A percentile compares a stretch with the other conserved stretches of the same genome.
These are phyloP conservation scores for Chrysanthemum makinoi DNA, from an alignment of 129 eudicot genomes.

Conservation along the genomic window DNA sequence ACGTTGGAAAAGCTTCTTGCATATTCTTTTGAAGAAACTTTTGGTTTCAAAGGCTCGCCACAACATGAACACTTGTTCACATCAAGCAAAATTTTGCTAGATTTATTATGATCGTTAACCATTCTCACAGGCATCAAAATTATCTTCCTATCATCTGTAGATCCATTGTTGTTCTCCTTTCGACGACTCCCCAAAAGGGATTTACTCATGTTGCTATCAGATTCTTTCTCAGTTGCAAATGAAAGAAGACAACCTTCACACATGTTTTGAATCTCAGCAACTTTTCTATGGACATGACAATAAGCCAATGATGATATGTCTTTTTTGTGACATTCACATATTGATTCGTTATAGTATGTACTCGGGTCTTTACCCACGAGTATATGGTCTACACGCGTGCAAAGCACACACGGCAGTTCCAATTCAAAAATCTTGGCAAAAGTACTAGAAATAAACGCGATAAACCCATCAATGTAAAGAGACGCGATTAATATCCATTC, in stretches of 20 bases:
- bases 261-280: conserved; percentile 71
- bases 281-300: conserved; percentile 75
- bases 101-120: conserved; percentile 8
- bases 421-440: conserved; percentile 65
- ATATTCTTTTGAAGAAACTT: conserved; percentile 29
- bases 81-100: conserved; percentile 17
- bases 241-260: conserved; percentile 90
- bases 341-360: conserved; percentile 58
- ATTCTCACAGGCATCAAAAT: conserved; percentile 29
- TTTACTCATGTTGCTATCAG: conserved; percentile 38
- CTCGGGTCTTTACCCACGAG: conserved; percentile 36
- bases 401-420: conserved; percentile 74
- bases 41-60: conserved; percentile 62
- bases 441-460: conserved; percentile 50
- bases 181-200: conserved; percentile 44
- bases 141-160: conserved; percentile 37
- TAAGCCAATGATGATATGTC: conserved; percentile 83
- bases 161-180: conserved; percentile 43
- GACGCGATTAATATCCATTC: conserved; percentile 73
- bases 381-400: conserved; percentile 76
- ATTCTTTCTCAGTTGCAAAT: conserved; percentile 63
- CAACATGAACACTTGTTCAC: conserved; percentile 63
- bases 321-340: conserved; percentile 80
- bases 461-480: conserved; percentile 65
- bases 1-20: conserved; percentile 29